Evolutionary conservation across 2,329 filamentous ascomycete species (phyloP).

Genomic region (Hypoxylon sp.): DNA sequence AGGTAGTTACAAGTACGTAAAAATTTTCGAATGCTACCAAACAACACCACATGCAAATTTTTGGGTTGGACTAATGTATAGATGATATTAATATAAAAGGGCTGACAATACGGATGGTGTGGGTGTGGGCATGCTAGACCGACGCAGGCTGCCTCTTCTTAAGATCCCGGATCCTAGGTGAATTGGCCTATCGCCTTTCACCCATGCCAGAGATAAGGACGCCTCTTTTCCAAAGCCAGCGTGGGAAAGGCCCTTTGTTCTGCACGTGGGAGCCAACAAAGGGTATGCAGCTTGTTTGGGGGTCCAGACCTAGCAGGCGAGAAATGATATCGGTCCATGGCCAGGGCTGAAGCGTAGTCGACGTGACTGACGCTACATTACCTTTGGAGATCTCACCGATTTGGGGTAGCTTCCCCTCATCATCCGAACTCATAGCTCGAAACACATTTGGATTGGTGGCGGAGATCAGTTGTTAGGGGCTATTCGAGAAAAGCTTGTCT

Average conservation of each 20-base stretch:
- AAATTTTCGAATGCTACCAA: constrained; percentile 1
- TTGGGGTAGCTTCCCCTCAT: constrained; percentile 27
- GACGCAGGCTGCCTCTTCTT: constrained; percentile 2
- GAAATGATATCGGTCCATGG: constrained; percentile 25
- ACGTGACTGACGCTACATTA: neutral
- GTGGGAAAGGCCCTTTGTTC: constrained; percentile 15
- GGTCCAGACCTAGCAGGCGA: constrained; percentile 9
- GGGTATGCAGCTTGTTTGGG: constrained; percentile 17
- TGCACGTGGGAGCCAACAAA: constrained; percentile 29
- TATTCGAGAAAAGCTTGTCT: constrained; percentile 16
- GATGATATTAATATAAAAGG: constrained; percentile 22
- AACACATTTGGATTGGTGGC: constrained; percentile 5
- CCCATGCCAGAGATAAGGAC: constrained; percentile 18
- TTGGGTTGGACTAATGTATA: constrained; percentile 12
- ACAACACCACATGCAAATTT: neutral
- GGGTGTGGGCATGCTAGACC: constrained; percentile 20
- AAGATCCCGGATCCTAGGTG: constrained; percentile 30
- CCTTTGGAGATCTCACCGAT: constrained; percentile 4
- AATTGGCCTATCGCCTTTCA: constrained; percentile 24
- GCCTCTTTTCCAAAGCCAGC: constrained; percentile 10
- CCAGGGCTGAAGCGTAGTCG: neutral
- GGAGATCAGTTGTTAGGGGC: constrained; percentile 1
- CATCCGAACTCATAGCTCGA: neutral
- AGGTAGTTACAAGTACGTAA: constrained; percentile 16
- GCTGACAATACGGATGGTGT: constrained; percentile 10